Evolutionary conservation across 805 yeast species (phyloP).

Genomic region (Wickerhamiella occidentalis): DNA sequence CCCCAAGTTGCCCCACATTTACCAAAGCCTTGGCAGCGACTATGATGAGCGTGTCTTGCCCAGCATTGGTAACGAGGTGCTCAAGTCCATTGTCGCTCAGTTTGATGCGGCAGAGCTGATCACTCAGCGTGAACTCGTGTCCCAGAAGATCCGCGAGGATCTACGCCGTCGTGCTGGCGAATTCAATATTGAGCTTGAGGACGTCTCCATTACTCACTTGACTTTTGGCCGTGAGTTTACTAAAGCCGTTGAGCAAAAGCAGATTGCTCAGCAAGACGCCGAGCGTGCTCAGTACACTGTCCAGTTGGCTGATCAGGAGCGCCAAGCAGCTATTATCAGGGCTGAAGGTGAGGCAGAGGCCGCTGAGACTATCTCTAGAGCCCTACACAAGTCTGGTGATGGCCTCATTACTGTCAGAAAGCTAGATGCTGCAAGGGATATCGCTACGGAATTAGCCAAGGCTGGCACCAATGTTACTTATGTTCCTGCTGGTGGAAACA

Average conservation of each 20-base stretch:
- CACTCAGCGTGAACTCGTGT: slow-evolving; percentile 92
- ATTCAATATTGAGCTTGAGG: slow-evolving; percentile 85
- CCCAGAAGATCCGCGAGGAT: slow-evolving; percentile 79
- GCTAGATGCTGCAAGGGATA: slow-evolving; percentile 92
- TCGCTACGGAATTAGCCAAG: slow-evolving; percentile 73
- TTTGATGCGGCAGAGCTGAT: slow-evolving; percentile 94
- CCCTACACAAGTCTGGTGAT: slow-evolving; percentile 88
- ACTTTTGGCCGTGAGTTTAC: slow-evolving; percentile 95
- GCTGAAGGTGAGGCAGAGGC: slow-evolving; percentile 99
- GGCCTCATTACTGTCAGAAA: slow-evolving; percentile 88
- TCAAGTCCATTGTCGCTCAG: slow-evolving; percentile 83
- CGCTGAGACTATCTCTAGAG: slow-evolving; percentile 88
- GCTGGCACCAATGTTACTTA: slow-evolving; percentile 73
- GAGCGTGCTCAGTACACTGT: slow-evolving; percentile 90
- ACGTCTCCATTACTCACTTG: slow-evolving; percentile 95
- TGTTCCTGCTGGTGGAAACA: slow-evolving; percentile 45
- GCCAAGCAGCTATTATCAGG: slow-evolving; percentile 85
- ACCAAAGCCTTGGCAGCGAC: slow-evolving; percentile 84
- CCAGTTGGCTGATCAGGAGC: slow-evolving; percentile 94
- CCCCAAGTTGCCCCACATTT: slow-evolving; percentile 63
- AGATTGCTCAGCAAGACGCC: slow-evolving; percentile 98
- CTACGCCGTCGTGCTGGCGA: slow-evolving; percentile 71
- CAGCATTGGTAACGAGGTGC: slow-evolving; percentile 82
- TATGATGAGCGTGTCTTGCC: slow-evolving; percentile 92
- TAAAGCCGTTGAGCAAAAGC: slow-evolving; percentile 96